Base-by-base conservation (phyloP, 768 basidiomycete species). In the Russula earlei region DNA sequence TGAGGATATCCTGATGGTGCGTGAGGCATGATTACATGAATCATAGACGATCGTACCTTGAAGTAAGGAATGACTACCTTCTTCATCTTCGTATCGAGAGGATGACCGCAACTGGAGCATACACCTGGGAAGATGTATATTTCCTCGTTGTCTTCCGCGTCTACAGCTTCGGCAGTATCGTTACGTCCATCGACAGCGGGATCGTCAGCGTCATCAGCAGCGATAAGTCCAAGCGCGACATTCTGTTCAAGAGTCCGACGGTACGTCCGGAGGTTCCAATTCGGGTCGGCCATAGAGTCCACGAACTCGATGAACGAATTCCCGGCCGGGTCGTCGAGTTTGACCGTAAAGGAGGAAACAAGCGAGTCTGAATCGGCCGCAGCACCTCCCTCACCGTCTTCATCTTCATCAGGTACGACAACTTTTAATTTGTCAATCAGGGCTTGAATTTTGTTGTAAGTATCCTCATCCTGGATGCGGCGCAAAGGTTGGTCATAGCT, bases 1-100 rank as follows among this genome's bases (percentile, higher is more conserved):
- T 95, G 52, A 98, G 72, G 54, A 92, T 85, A 63, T 99, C 93
- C 94, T 96, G 25, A 3, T n/a, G 19, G 45, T 14, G 14, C 5
- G 60, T 33, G 8, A 24, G 47, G 12, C 33, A 41, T n/a, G 42
- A 19, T 40, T 10, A 31, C 15, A 4, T 20, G 20, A 17, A 24
- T 38, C 34, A 41, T 42, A 20, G 29, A 20, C 37, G 34, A 10
- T 11, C 41, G 58, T 41, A 70, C 93, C 79, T 99, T 91, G 79
- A 99, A 98, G 70, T 99, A 92, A 0, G 96, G 96, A 62, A 99
- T 96, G 59, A 81, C 83, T 62, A 98, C 87, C 67, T 88, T 90
- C 78, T 98, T 95, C 90, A 99, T 96, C 62, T 83, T 74, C 0
- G 96, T 99, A 64, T 91, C 79, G 22, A 91, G 74, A 8, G 79